These are phyloP conservation scores for Coemansia reversa DNA, from an alignment of 192 early-diverging fungal genomes.

Conservation along the genomic window DNA sequence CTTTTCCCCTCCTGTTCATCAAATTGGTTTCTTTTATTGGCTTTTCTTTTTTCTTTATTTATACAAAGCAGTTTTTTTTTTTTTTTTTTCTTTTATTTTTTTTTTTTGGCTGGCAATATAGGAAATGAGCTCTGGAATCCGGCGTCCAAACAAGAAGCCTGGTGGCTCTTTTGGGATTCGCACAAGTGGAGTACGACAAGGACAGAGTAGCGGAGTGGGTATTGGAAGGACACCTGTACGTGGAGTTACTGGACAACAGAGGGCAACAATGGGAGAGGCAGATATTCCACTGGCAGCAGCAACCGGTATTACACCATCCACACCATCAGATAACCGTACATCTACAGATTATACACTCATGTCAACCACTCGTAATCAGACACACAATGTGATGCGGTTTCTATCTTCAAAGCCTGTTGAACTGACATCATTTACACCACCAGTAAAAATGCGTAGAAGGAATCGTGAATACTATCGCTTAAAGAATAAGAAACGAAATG, in stretches of 20 bases:
- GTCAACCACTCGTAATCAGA: conserved; percentile 55
- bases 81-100: conserved; percentile 1
- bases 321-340: conserved; percentile 14
- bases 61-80: background rate
- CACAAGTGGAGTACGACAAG: conserved; percentile 7
- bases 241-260: background rate
- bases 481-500: conserved; percentile 46
- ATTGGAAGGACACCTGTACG: background rate
- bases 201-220: background rate
- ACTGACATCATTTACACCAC: conserved; percentile 57
- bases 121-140: conserved; percentile 40
- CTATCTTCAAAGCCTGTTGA: conserved; percentile 57
- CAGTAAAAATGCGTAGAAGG: conserved; percentile 48
- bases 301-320: background rate
- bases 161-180: conserved; percentile 27
- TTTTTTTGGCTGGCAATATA: background rate
- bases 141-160: conserved; percentile 16
- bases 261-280: conserved; percentile 1
- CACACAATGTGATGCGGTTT: conserved; percentile 69
- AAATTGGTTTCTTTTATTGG: too few species aligned
- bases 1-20: too few species aligned
- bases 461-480: conserved; percentile 45
- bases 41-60: too few species aligned
- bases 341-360: conserved; percentile 64
- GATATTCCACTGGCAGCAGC: conserved; percentile 34